phyloP scores from a whole-genome alignment of 257 asterid species.

The Pogostemon cablin region DNA sequence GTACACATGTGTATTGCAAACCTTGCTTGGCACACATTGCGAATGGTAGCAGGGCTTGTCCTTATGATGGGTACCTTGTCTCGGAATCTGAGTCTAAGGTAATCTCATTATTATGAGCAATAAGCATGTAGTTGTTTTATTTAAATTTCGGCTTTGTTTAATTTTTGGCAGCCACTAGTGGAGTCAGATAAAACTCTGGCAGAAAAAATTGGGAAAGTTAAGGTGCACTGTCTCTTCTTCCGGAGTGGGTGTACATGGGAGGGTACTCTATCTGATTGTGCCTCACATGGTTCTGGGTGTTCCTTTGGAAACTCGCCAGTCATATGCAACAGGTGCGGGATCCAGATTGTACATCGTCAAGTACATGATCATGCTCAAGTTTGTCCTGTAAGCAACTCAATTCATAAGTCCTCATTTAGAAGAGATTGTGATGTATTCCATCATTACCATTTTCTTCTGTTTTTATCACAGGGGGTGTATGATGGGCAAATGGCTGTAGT shows the following conservation, averaged over 20 bases:
- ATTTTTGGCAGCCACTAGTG: conserved; percentile 62
- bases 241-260: conserved; percentile 97
- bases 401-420: conserved; percentile 8
- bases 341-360: conserved; percentile 89
- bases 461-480: conserved; percentile 61
- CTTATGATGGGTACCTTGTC: conserved; percentile 93
- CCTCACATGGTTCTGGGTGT: conserved; percentile 76
- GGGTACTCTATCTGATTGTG: conserved; percentile 71
- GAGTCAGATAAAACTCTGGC: conserved; percentile 74
- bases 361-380: conserved; percentile 93
- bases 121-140: conserved; percentile 19
- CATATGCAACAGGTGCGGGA: conserved; percentile 83
- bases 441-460: conserved; percentile 11
- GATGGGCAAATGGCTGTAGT: conserved; percentile 65
- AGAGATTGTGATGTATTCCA: conserved; percentile 16
- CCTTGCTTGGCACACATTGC: conserved; percentile 83
- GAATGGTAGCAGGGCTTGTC: conserved; percentile 76
- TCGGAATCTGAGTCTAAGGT: conserved; percentile 91
- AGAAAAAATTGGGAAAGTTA: conserved; percentile 79
- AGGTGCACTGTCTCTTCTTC: conserved; percentile 80
- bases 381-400: conserved; percentile 71
- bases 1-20: conserved; percentile 95
- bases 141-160: conserved; percentile 32
- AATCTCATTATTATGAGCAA: not conserved
- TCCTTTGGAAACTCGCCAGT: conserved; percentile 86